Base-by-base conservation (phyloP, 2,329 filamentous ascomycete genomes). In the Xylaria polymorpha region DNA sequence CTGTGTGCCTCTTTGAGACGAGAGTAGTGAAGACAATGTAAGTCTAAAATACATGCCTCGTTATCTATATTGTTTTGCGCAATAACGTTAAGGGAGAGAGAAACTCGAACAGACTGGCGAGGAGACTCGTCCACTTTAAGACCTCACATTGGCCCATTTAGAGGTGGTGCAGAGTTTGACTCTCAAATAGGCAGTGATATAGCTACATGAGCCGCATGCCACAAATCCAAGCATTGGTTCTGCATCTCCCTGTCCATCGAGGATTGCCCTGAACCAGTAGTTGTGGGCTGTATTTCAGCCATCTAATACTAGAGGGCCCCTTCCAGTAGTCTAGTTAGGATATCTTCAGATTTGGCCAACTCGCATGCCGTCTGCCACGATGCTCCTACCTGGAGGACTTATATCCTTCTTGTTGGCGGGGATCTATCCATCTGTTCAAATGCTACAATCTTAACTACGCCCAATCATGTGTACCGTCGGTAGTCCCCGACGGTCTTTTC, bases 1-100 rank as follows among this genome's bases (percentile, higher is more conserved):
- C 74, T n/a, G 77, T 82, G 29, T 74, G 74, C 20, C 74, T 82
- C 8, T 79, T 75, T 35, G 76, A 77, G 64, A 75, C 71, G 20
- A 65, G 68, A 57, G 37, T 61, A 25, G 18, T 29, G 3, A 67
- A 66, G 37, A 14, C 37, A 15, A 53, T 37, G 32, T 68, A 68
- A 51, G 32, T 55, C 8, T n/a, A 41, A 4, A 50, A 59, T 39
- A 12, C 43, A 58, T 32, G 32, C 10, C 41, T 48, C 29, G 15
- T 5, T 5, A 44, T n/a, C 14, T 12, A 20, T 12, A 20, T 22
- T 25, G 10, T 39, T 12, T 44, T 43, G 7, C 8, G 37, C 10
- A 43, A 43, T 15, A 18, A 29, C 7, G 4, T n/a, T 32, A 37
- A 22, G 9, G 3, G 15, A 51, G 5, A 8, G 15, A 32, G 8